Base-by-base conservation (phyloP, 2,329 filamentous ascomycete genomes). In the Calcarisporium arbuscula region DNA sequence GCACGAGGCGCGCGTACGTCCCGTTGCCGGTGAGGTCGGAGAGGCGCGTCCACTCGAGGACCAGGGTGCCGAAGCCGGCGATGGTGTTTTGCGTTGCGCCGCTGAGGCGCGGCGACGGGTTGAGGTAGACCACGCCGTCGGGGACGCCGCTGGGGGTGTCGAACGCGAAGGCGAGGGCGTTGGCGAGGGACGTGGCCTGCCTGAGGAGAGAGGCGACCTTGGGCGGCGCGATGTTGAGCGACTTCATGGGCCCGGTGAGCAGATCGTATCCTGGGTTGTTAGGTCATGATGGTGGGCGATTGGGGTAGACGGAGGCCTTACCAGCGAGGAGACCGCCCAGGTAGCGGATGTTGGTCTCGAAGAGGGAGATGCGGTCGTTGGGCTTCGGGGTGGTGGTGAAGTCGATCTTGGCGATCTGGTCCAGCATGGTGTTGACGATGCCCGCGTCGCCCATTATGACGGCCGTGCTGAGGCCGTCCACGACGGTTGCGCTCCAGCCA, bases 301-400 rank as follows among this genome's bases (percentile, higher is more conserved):
- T 25, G 10, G 3, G 22, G 4, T 25, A 10, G 22, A 25, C 22
- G 14, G 10, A 25, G 14, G 17, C 30, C 46, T 14, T 45, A 72
- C 80, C 85, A 4, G 86, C 85, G 8, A 94, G 53, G 48, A 95
- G 69, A 11, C 87, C 88, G 7, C 77, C 88, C 2, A 94, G 63
- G 50, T 94, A 94, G 18, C 88, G 80, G 51, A 94, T 94, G 1
- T 86, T 95, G 0, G 85, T 94, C 60, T 94, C 88, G 50, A 94
- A 94, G 8, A 94, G 60, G 25, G 82, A 89, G 30, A 94, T 77
- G 8, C 66, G 58, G 2, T 65, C 57, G 3, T 65, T 49, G 3
- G 32, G 30, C 28, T 43, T 38, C 8, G 42, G 35, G 1, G 81
- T 84, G 11, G 67, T 62, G 28, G 71, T 70, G 51, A 85, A 94